These are phyloP conservation scores for Cryphonectria carpinicola DNA, from an alignment of 2,329 filamentous ascomycete species.

Conservation along the genomic window DNA sequence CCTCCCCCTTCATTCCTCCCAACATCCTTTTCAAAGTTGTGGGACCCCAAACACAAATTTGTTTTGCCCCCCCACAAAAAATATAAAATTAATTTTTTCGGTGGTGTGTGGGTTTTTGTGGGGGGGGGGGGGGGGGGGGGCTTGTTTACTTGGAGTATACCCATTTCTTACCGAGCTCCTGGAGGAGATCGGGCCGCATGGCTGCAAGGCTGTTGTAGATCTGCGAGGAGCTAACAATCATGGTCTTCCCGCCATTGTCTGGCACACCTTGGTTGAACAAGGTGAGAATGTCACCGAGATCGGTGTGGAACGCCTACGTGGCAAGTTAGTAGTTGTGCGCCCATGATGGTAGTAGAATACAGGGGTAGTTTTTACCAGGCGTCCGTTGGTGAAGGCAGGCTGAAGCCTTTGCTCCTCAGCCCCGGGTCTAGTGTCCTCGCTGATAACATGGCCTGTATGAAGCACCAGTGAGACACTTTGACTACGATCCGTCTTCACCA, in stretches of 20 bases:
- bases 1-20: too few species aligned
- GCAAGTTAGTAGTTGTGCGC: not conserved
- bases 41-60: too few species aligned
- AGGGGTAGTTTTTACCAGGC: not conserved
- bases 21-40: too few species aligned
- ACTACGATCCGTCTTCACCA: not conserved
- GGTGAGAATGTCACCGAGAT: not conserved
- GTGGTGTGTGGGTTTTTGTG: too few species aligned
- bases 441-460: not conserved
- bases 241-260: not conserved
- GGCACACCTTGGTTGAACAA: not conserved
- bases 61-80: too few species aligned
- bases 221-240: not conserved
- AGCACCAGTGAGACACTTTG: not conserved
- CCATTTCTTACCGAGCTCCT: conserved; percentile 1
- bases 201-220: not conserved
- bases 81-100: too few species aligned
- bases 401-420: not conserved
- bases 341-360: not conserved
- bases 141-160: not conserved
- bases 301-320: not conserved
- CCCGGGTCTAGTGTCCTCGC: not conserved
- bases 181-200: not conserved
- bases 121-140: too few species aligned
- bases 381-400: not conserved